Evolutionary conservation across 257 asterid genomes (phyloP).

Genomic region (Ehretia macrophylla): DNA sequence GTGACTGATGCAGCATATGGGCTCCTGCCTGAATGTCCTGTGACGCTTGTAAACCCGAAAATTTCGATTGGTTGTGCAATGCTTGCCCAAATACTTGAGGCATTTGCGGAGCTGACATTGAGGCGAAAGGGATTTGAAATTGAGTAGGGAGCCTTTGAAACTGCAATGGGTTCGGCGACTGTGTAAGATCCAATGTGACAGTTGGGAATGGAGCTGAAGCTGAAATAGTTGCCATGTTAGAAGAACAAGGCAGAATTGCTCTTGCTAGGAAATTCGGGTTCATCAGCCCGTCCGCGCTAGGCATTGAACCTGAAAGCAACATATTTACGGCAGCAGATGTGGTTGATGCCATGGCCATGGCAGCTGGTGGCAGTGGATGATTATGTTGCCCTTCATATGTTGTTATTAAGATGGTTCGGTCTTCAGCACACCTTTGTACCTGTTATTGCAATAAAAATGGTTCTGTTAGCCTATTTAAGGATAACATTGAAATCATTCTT

Average conservation of each 20-base stretch:
- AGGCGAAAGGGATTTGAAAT: constrained; percentile 47
- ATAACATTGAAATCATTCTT: not conserved
- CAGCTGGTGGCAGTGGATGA: constrained; percentile 96
- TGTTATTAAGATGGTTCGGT: constrained; percentile 60
- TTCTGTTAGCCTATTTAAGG: not conserved
- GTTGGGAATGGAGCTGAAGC: constrained; percentile 98
- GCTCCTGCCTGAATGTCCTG: not conserved
- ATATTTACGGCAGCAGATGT: constrained; percentile 91
- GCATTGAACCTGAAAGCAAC: constrained; percentile 90
- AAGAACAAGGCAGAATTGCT: constrained; percentile 63
- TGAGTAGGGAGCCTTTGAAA: constrained; percentile 42
- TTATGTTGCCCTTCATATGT: constrained; percentile 91
- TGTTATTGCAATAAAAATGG: constrained; percentile 4
- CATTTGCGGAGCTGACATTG: constrained; percentile 20
- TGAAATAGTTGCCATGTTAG: constrained; percentile 87
- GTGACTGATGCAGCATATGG: constrained; percentile 7
- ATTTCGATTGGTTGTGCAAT: constrained; percentile 55
- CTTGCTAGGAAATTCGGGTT: constrained; percentile 70
- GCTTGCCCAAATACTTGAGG: constrained; percentile 56
- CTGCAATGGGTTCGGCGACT: constrained; percentile 45
- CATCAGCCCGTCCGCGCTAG: constrained; percentile 80
- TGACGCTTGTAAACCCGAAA: constrained; percentile 67
- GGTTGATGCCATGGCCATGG: constrained; percentile 97
- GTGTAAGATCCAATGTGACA: constrained; percentile 87
- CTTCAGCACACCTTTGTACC: constrained; percentile 98